phyloP scores from a whole-genome alignment of 2,329 filamentous ascomycete genomes.

The Waltergamsia citrina region DNA sequence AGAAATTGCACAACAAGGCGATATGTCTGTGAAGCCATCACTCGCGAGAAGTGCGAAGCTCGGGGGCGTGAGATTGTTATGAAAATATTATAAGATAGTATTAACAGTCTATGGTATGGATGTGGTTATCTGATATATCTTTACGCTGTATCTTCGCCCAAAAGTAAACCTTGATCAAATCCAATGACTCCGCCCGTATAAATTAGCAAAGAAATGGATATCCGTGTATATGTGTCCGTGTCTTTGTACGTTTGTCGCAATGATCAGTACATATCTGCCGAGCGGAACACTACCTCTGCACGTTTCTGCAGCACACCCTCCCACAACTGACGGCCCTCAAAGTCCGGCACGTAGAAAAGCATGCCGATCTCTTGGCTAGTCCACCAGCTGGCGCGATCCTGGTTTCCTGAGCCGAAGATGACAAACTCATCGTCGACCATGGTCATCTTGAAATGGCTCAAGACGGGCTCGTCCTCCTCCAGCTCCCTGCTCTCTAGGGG shows the following conservation, averaged over 20 bases:
- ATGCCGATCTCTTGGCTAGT: slow-evolving; percentile 79
- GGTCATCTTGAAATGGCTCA: slow-evolving; percentile 70
- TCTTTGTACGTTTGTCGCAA: neutral
- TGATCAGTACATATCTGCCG: slow-evolving; percentile 6
- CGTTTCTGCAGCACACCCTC: slow-evolving; percentile 25
- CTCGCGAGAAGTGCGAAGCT: too few relatives aligned
- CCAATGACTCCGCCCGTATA: too few relatives aligned
- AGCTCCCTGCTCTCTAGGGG: slow-evolving; percentile 19
- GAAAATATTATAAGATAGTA: too few relatives aligned
- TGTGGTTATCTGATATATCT: too few relatives aligned
- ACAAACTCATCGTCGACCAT: slow-evolving; percentile 60
- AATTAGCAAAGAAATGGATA: too few relatives aligned
- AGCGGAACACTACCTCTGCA: slow-evolving; percentile 21
- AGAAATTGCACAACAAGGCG: too few relatives aligned
- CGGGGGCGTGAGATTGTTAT: too few relatives aligned
- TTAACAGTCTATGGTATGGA: too few relatives aligned
- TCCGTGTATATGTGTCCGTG: too few relatives aligned
- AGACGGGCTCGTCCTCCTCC: slow-evolving; percentile 49
- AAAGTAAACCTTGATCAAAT: too few relatives aligned
- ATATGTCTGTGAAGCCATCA: too few relatives aligned
- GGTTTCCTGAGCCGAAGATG: slow-evolving; percentile 71
- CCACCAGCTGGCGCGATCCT: slow-evolving; percentile 79
- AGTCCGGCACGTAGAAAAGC: slow-evolving; percentile 36
- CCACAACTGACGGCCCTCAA: slow-evolving; percentile 26
- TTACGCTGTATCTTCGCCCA: too few relatives aligned